These are phyloP conservation scores for Piper longum DNA, from an alignment of 164 flowering plant species.

Conservation along the genomic window DNA sequence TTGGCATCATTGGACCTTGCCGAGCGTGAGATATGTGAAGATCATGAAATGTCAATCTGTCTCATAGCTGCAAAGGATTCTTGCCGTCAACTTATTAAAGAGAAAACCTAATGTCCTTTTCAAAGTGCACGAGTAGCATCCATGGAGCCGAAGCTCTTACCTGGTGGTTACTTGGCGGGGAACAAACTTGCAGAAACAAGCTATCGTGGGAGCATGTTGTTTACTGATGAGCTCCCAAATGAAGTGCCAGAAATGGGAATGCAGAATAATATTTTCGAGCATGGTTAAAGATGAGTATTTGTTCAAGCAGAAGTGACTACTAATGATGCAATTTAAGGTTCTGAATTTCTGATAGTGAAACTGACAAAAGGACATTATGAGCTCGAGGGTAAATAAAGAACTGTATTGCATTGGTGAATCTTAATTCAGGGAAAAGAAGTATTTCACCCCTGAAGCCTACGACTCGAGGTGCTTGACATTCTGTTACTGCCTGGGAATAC, in stretches of 20 bases:
- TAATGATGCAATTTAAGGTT: too few relatives aligned
- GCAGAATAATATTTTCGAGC: background rate
- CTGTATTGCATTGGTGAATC: too few relatives aligned
- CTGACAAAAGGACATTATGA: too few relatives aligned
- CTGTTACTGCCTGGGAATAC: too few relatives aligned
- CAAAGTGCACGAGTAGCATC: slow-evolving; percentile 17
- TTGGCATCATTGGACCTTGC: slow-evolving; percentile 7
- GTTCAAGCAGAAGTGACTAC: too few relatives aligned
- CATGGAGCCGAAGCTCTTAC: slow-evolving; percentile 1
- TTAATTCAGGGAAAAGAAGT: too few relatives aligned
- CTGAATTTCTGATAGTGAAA: too few relatives aligned
- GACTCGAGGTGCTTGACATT: too few relatives aligned
- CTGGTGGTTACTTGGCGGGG: background rate
- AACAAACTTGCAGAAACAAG: slow-evolving; percentile 8
- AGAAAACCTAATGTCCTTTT: slow-evolving; percentile 16
- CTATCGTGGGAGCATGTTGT: slow-evolving; percentile 14
- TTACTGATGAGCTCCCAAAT: background rate
- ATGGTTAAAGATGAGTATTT: too few relatives aligned
- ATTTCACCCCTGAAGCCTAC: too few relatives aligned
- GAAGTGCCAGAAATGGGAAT: background rate
- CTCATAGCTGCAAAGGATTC: slow-evolving; percentile 15
- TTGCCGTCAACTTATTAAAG: slow-evolving; percentile 15
- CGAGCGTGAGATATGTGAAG: slow-evolving; percentile 21
- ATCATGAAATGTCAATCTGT: slow-evolving; percentile 21
- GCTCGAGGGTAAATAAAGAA: too few relatives aligned